Evolutionary conservation across 2,329 filamentous ascomycete species (phyloP), one percentile per base, ranked within the genome.

Genomic region (Apiospora hydei): DNA sequence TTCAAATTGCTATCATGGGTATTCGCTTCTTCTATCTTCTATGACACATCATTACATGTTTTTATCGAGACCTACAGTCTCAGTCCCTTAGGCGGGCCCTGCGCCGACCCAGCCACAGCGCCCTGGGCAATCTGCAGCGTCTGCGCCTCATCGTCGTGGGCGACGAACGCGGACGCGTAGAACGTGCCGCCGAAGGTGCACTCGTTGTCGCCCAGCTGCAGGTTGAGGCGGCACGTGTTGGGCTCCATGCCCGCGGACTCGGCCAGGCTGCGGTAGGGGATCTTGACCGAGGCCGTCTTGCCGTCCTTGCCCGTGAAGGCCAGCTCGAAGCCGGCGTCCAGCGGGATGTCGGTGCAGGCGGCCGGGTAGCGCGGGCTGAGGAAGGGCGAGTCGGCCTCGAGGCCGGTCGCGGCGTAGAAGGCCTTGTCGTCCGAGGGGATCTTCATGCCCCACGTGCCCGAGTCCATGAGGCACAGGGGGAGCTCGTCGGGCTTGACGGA

Each of bases 401-500:
- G 70, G 41, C 70, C 70, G 2, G 66, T 69, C 10, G 67, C 67
- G 7, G 70, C 49, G 16, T 16, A 47, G 16, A 71, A 47, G 49
- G 57, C 70, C 3, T 21, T 26, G 14, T 30, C 24, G 38, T 69
- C 18, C 6, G 53, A n/a, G 0, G 70, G 70, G 2, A 71, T 38
- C 0, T 66, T 71, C 21, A 71, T 7, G 49, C 70, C 70, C 46
- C 51, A 57, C 3, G 66, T 71, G 38, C 70, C 70, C 66, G 70
- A 71, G 66, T 71, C 70, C n/a, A 69, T 41, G 41, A 71, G 70
- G 66, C 70, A 71, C 11, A 66, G 66, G 51, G 70, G 70, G 3
- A 61, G 14, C 13, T 24, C 34, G 24, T 24, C 66, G 6, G 70
- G 41, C n/a, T 21, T 26, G 1, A 0, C 1, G 34, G 24, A 49